Evolutionary conservation across 345 rosid species (phyloP).

Genomic region (Raphanus sativus): DNA sequence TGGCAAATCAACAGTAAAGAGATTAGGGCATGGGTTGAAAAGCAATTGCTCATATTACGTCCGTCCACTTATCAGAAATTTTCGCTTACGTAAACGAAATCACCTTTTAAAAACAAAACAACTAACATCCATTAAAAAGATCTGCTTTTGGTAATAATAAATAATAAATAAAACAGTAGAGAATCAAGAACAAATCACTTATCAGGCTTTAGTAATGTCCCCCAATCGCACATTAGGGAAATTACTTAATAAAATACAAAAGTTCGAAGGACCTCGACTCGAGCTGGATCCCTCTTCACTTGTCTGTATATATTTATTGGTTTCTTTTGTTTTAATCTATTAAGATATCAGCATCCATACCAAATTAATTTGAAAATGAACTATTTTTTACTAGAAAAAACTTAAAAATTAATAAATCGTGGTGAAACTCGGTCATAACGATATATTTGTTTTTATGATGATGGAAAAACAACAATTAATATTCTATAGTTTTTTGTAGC

Average conservation of each 20-base stretch:
- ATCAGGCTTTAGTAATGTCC: slow-evolving; percentile 33
- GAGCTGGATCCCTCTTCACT: slow-evolving; percentile 39
- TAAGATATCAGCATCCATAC: slow-evolving; percentile 42
- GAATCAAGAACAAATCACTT: slow-evolving; percentile 34
- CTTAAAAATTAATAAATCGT: slow-evolving; percentile 9
- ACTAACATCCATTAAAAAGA: slow-evolving; percentile 15
- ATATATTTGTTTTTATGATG: slow-evolving; percentile 5
- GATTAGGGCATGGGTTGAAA: slow-evolving; percentile 27
- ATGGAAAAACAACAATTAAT: neutral
- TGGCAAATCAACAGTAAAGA: slow-evolving; percentile 8
- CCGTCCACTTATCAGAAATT: slow-evolving; percentile 40
- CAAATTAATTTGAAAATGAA: slow-evolving; percentile 21
- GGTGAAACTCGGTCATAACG: slow-evolving; percentile 23
- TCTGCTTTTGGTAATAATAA: slow-evolving; percentile 20
- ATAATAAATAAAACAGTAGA: slow-evolving; percentile 20
- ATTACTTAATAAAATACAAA: slow-evolving; percentile 3
- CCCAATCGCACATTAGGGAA: slow-evolving; percentile 25
- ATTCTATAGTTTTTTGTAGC: neutral
- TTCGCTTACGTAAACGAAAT: slow-evolving; percentile 35
- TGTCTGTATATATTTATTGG: slow-evolving; percentile 1
- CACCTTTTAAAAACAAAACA: slow-evolving; percentile 22
- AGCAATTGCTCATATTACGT: slow-evolving; percentile 47
- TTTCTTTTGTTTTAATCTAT: slow-evolving; percentile 26
- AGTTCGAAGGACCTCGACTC: slow-evolving; percentile 18
- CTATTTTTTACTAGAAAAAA: neutral